Base-by-base conservation (phyloP, 805 yeast species). In the Candida parachauliodes region DNA sequence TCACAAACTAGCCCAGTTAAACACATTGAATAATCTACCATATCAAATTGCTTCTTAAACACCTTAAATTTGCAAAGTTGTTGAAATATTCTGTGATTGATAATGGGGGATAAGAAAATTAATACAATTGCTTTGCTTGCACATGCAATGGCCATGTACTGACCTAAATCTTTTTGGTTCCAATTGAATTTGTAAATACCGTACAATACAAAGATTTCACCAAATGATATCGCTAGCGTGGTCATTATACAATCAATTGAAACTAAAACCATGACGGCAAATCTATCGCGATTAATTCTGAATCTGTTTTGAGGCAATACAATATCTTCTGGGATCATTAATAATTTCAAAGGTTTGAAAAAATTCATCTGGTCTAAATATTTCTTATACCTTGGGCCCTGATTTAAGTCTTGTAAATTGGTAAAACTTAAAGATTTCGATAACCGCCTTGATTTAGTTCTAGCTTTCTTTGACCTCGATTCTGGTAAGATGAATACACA, bases 401-500 rank as follows among this genome's bases (percentile, higher is more conserved):
- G 8, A 16, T 20, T 18, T 14, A 15, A 33, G 7, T 41, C 41
- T 28, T 35, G 43, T 14, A 32, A 34, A 15, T 43, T 46, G 34
- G 40, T 41, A 30, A 40, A 39, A 8, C 60, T 44, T 31, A 37
- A 44, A 4, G 62, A 51, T 7, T 40, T 43, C 8, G 68, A 60
- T 46, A 49, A 46, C 1, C 69, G 54, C 40, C 82, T 70, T 0
- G 87, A 74, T 51, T 73, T 74, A 27, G 54, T 52, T 48, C 79
- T 65, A 3, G 84, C 74, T 35, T 68, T 65, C 22, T 54, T 49
- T 11, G 84, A 76, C 45, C 91, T 68, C 5, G 88, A 79, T 52
- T 84, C 94, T 2, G 79, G 79, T 11, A 83, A 52, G 2, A 75
- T 50, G 32, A 63, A 47, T 17, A 50, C 31, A 4, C 51, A 41